Conservation (phyloP, 768 basidiomycete species). For the Tricholoma matsutake region DNA sequence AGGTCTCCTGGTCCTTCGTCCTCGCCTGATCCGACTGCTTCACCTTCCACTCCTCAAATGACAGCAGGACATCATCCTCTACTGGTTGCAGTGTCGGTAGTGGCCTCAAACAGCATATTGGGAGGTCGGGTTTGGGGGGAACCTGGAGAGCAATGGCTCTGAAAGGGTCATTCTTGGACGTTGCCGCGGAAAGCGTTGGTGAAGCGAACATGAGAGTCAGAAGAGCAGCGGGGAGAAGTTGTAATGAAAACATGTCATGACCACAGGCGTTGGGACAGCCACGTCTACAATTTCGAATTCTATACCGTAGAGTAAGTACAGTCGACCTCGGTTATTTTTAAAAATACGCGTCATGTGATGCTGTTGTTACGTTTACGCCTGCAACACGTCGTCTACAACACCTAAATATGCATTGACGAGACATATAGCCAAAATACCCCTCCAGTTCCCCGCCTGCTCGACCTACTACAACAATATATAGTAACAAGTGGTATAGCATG, state of each 20-base stretch:
- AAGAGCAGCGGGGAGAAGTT: conserved; percentile 11
- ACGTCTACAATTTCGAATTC: background rate
- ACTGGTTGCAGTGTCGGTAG: conserved; percentile 42
- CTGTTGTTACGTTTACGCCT: background rate
- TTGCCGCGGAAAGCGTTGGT: conserved; percentile 13
- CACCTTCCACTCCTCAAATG: conserved; percentile 88
- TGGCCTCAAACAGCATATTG: conserved; percentile 69
- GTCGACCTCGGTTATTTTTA: background rate
- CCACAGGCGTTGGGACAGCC: background rate
- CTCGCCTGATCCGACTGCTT: conserved; percentile 45
- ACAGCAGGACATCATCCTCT: conserved; percentile 66
- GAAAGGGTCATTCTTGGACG: conserved; percentile 57
- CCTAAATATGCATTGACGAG: too few species aligned
- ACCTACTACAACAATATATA: too few species aligned
- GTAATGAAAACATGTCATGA: conserved; percentile 12
- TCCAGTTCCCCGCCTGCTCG: too few species aligned
- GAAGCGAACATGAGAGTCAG: conserved; percentile 8
- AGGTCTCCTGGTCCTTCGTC: conserved; percentile 21
- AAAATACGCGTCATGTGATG: background rate
- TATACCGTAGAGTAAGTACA: too few species aligned
- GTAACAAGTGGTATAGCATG: background rate
- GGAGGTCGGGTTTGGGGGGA: conserved; percentile 50
- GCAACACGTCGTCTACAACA: too few species aligned
- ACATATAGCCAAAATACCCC: too few species aligned
- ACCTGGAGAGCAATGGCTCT: conserved; percentile 48